A percentile compares a stretch with the other conserved stretches of the same genome.
phyloP scores from a whole-genome alignment of 192 early-diverging fungal genomes.

The Neocallimastix lanati region DNA sequence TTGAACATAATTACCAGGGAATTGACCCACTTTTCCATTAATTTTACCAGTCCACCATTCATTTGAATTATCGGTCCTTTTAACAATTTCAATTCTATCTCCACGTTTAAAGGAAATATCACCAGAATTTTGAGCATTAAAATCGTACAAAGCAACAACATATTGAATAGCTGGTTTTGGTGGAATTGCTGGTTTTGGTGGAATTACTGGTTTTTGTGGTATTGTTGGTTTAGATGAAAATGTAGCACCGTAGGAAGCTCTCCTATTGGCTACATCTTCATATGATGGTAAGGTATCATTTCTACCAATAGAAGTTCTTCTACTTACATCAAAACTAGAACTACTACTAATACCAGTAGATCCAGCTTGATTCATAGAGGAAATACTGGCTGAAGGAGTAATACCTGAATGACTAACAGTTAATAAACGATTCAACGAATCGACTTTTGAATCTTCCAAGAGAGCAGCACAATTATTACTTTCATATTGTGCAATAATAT shows the following conservation, averaged over 20 bases:
- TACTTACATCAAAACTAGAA: no score
- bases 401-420: background rate
- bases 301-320: slow-evolving; percentile 14
- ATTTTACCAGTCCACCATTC: slow-evolving; percentile 83
- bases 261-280: background rate
- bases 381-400: background rate
- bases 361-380: background rate
- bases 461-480: background rate
- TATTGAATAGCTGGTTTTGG: slow-evolving; percentile 11
- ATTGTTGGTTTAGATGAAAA: slow-evolving; percentile 11
- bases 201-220: slow-evolving; percentile 10
- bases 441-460: background rate
- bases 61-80: slow-evolving; percentile 46
- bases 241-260: slow-evolving; percentile 1
- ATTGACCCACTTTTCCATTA: slow-evolving; percentile 41
- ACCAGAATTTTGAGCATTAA: slow-evolving; percentile 51
- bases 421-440: background rate
- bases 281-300: slow-evolving; percentile 6
- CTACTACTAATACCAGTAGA: background rate
- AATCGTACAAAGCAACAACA: slow-evolving; percentile 71
- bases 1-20: slow-evolving; percentile 43
- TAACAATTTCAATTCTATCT: slow-evolving; percentile 61
- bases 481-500: background rate
- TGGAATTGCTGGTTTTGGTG: slow-evolving; percentile 11
- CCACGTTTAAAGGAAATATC: slow-evolving; percentile 74